Evolutionary conservation across 371 early-diverging fungal genomes (phyloP), one percentile per base, ranked within the genome.

Genomic region (Paraphysoderma sedebokerense): DNA sequence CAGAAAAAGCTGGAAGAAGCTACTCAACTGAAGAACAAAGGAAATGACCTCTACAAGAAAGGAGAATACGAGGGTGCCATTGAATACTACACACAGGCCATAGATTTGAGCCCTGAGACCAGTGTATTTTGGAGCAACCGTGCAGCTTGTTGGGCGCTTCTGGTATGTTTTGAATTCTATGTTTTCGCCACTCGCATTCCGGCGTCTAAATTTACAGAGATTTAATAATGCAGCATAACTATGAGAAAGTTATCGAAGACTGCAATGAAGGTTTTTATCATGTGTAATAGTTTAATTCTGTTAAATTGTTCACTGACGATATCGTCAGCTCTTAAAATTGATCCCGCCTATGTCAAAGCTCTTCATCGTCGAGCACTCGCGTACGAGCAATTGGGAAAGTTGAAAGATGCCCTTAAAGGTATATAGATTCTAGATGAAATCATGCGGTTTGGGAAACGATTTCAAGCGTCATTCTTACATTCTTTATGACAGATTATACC

Each of bases 121-220:
- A 56, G 70, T 15, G 82, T 96, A 38, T 93, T 77, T 53, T 93
- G 72, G 65, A 79, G 87, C 52, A 96, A 96, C 74, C 81, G 96
- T 37, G 95, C 93, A 12, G 96, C 91, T 12, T 90, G 89, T 62
- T 82, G 79, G 54, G 75, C 79, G 5, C 76, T 81, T 48, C 59
- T 79, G 38, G 77, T 57, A 39, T 26, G 38, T 7, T 29, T 50
- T 50, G 3, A 17, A 11, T 47, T 2, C 28, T n/a, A 35, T 30
- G 15, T 7, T 28, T 34, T 4, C 27, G 13, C 19, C 31, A 5
- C 33, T 7, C 13, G 9, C 13, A 48, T 11, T 47, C 17, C n/a
- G 15, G 5, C 23, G 4, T n/a, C 32, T 41, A 42, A 47, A 13
- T n/a, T 33, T 20, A 31, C 29, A 17, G 29, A 24, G 20, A 0